Base-by-base conservation (phyloP, 2,329 filamentous ascomycete genomes). In the Cladosporium sp. region DNA sequence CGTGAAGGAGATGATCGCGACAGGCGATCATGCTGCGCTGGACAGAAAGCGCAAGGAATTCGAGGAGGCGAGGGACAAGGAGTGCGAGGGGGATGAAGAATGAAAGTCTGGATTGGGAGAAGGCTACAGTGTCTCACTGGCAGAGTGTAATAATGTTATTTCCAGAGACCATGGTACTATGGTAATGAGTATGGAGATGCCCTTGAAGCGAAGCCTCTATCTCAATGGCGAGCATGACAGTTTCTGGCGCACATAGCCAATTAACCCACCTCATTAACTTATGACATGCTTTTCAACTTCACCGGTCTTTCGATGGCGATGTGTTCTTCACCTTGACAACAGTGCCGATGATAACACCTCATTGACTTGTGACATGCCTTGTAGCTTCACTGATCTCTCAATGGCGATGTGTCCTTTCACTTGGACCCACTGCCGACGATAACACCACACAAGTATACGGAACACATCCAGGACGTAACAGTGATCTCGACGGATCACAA, bases 171-270 rank as follows among this genome's bases (percentile, higher is more conserved):
- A 47, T 21, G 41, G n/a, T 24, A 47, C 3, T n/a, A 4, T 24
- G n/a, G 3, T 12, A 21, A 3, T 21, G 41, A 4, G n/a, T 11
- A 11, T 21, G 7, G n/a, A 47, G 8, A 4, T 47, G 0, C 41
- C 2, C 1, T 21, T 10, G n/a, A 11, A 12, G 41, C n/a, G n/a
- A 4, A 2, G 2, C 1, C 4, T 47, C 3, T 0, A 3, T 47
- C 10, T 47, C 8, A 4, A 47, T 47, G 41, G 41, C 8, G n/a
- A 21, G 8, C 7, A 47, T 21, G 8, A 2, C 2, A 4, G n/a
- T 24, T 12, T 47, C 2, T 12, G 2, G 41, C 10, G 8, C n/a
- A 47, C 41, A 21, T 21, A 47, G 41, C 41, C n/a, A 21, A 24
- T 47, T n/a, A 21, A 10, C 11, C 4, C 4, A 24, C n/a, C n/a